These are phyloP conservation scores for Peribolospora kevripleyi DNA, from an alignment of 768 basidiomycete species.

Conservation along the genomic window DNA sequence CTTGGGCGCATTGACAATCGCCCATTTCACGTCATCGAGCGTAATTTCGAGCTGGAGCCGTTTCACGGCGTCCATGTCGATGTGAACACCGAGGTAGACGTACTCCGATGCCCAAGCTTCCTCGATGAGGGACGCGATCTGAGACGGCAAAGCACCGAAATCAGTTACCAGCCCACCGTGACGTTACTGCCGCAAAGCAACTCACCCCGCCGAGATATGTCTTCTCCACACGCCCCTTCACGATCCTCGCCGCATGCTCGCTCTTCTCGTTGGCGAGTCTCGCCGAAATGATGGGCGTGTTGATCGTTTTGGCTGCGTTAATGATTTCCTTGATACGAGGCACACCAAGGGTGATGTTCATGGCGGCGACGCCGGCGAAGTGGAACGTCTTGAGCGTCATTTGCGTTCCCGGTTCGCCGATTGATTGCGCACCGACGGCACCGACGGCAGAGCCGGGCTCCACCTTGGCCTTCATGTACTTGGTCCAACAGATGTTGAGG, in stretches of 20 bases:
- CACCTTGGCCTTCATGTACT: conserved; percentile 84
- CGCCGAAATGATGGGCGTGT: conserved; percentile 94
- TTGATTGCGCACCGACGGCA: conserved; percentile 94
- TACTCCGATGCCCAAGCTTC: conserved; percentile 88
- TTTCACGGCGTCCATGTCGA: conserved; percentile 66
- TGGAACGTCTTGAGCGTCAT: conserved; percentile 99
- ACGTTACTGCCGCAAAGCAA: neutral
- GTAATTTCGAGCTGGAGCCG: conserved; percentile 72
- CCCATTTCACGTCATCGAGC: conserved; percentile 77
- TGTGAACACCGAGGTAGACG: conserved; percentile 75
- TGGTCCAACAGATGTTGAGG: conserved; percentile 65
- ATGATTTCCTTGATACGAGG: conserved; percentile 99
- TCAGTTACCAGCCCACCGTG: neutral
- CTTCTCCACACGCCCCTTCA: conserved; percentile 87
- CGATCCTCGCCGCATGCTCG: conserved; percentile 89
- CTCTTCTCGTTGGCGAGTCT: conserved; percentile 61
- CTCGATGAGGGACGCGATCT: conserved; percentile 80
- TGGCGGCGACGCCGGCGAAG: conserved; percentile 97
- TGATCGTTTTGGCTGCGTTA: conserved; percentile 91
- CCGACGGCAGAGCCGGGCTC: conserved; percentile 97
- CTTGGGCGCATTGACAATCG: conserved; percentile 62
- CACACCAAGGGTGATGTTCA: conserved; percentile 99
- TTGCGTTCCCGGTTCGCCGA: conserved; percentile 96
- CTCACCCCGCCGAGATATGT: conserved; percentile 77
- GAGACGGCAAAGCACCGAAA: neutral